Conservation (phyloP, 2,329 filamentous ascomycete genomes). For the Colletotrichum plurivorum region DNA sequence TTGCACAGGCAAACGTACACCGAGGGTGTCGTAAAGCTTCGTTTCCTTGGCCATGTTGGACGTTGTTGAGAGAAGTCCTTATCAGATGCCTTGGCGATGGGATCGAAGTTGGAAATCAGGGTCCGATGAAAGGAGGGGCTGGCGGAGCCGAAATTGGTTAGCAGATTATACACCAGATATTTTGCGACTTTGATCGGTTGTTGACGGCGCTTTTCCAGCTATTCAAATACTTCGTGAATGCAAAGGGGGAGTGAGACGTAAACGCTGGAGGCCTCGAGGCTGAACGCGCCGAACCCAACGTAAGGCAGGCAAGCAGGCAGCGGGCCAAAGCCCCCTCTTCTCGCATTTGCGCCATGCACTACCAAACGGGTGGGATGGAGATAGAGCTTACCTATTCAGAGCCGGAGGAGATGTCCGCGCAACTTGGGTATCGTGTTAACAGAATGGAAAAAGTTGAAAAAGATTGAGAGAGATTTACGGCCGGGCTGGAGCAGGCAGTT, state of each 20-base stretch:
- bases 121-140: slow-evolving; percentile 28
- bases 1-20: slow-evolving; percentile 67
- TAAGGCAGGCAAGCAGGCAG: not conserved
- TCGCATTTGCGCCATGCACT: slow-evolving; percentile 1
- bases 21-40: slow-evolving; percentile 83
- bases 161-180: slow-evolving; percentile 2
- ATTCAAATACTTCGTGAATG: not conserved
- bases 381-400: slow-evolving; percentile 19
- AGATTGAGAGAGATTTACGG: slow-evolving; percentile 11
- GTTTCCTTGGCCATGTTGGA: slow-evolving; percentile 82
- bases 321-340: not conserved
- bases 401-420: slow-evolving; percentile 21
- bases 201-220: not conserved
- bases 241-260: not conserved
- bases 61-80: slow-evolving; percentile 25
- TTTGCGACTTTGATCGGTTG: not conserved
- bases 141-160: slow-evolving; percentile 20
- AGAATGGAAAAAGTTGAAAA: slow-evolving; percentile 24
- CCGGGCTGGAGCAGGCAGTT: slow-evolving; percentile 36
- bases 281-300: not conserved
- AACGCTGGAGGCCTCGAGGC: not conserved
- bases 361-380: not conserved
- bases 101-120: slow-evolving; percentile 14
- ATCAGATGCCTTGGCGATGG: slow-evolving; percentile 26
- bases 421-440: slow-evolving; percentile 38